Evolutionary conservation across 495 filamentous ascomycete species (phyloP).

Genomic region (Glonium stellatum): DNA sequence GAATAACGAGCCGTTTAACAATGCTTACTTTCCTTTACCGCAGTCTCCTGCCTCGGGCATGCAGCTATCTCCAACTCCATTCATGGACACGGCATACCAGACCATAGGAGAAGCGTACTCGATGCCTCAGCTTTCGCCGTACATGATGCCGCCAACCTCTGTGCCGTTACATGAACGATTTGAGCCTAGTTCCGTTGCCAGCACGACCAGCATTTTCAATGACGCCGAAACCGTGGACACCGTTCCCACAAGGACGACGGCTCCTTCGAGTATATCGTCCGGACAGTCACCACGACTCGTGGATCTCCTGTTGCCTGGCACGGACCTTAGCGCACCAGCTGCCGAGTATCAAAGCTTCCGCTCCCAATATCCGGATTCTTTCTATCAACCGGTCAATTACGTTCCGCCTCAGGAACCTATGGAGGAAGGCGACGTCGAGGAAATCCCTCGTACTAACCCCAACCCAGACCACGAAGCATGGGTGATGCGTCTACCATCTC

Average conservation of each 20-base stretch:
- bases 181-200: constrained; percentile 19
- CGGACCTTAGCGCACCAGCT: constrained; percentile 38
- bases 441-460: constrained; percentile 46
- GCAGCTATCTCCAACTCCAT: background rate
- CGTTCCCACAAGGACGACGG: constrained; percentile 27
- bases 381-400: constrained; percentile 23
- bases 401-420: constrained; percentile 20
- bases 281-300: constrained; percentile 41
- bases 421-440: constrained; percentile 53
- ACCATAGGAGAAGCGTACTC: constrained; percentile 3
- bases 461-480: constrained; percentile 37
- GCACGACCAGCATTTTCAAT: constrained; percentile 32
- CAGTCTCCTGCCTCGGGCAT: background rate
- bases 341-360: constrained; percentile 32
- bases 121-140: constrained; percentile 13
- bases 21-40: constrained; percentile 9
- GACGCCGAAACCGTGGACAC: constrained; percentile 30
- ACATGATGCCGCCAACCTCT: constrained; percentile 9
- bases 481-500: constrained; percentile 30
- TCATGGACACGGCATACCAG: constrained; percentile 17
- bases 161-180: constrained; percentile 15
- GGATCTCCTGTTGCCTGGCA: constrained; percentile 41
- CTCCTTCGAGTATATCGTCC: constrained; percentile 34
- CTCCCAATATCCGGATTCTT: constrained; percentile 23
- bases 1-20: constrained; percentile 5